Evolutionary conservation across 768 basidiomycete genomes (phyloP).

Genomic region (Mycena venus): DNA sequence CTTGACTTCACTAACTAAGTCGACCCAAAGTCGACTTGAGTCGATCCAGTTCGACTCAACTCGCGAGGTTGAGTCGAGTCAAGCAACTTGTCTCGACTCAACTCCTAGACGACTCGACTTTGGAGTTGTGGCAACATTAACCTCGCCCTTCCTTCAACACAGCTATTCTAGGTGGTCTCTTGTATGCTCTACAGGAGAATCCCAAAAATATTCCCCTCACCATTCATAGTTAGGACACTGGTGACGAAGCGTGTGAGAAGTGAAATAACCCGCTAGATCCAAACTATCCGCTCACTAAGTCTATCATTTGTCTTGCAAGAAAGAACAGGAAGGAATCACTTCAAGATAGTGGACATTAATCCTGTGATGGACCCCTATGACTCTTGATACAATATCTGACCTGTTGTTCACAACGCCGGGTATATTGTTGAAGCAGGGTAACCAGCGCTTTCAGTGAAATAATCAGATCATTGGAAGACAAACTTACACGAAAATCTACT

Average conservation of each 20-base stretch:
- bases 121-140: too few species aligned
- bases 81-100: too few species aligned
- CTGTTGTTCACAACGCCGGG: neutral
- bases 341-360: neutral
- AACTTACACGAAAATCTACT: neutral
- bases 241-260: neutral
- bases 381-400: neutral
- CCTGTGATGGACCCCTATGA: neutral
- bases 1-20: too few species aligned
- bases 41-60: too few species aligned
- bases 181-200: neutral
- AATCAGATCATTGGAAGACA: neutral
- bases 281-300: neutral
- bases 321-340: neutral
- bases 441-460: slow-evolving; percentile 3
- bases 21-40: too few species aligned
- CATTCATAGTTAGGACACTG: neutral
- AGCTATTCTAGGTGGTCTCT: too few species aligned
- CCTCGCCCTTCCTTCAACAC: too few species aligned
- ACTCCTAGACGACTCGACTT: too few species aligned
- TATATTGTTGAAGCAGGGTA: neutral
- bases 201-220: neutral
- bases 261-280: neutral
- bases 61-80: too few species aligned
- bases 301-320: neutral